Evolutionary conservation across 106 monocot genomes (phyloP).

Genomic region (Dioscorea dumetorum): DNA sequence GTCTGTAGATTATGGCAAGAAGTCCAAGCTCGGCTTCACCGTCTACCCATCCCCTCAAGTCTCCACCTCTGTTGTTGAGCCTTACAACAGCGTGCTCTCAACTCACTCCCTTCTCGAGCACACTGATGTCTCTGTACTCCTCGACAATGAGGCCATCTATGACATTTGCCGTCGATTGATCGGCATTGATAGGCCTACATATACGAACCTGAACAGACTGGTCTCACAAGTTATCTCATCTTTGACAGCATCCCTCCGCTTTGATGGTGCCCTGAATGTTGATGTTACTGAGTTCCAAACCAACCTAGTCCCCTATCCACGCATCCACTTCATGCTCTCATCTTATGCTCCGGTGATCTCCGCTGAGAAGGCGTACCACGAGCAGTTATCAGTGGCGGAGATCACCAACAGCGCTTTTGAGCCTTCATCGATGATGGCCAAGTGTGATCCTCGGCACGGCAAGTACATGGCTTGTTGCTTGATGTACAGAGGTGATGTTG

Average conservation of each 20-base stretch:
- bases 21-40: conserved; percentile 17
- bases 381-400: conserved; percentile 15
- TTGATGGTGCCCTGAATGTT: conserved; percentile 14
- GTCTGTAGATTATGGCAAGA: conserved; percentile 17
- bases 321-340: conserved; percentile 21
- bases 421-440: conserved; percentile 18
- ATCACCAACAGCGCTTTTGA: conserved; percentile 21
- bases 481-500: conserved; percentile 20
- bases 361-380: conserved; percentile 17
- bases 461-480: conserved; percentile 20
- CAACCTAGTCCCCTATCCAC: conserved; percentile 15
- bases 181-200: conserved; percentile 15
- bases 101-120: conserved; percentile 20
- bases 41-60: conserved; percentile 18
- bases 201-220: conserved; percentile 15
- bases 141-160: conserved; percentile 32
- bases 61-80: conserved; percentile 17
- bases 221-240: conserved; percentile 16
- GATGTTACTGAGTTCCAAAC: conserved; percentile 20
- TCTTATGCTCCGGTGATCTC: conserved; percentile 19
- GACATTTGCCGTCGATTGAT: conserved; percentile 18
- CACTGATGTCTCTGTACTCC: conserved; percentile 15
- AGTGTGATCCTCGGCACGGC: conserved; percentile 16
- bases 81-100: conserved; percentile 16
- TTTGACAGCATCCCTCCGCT: conserved; percentile 12